Evolutionary conservation across 306 rosid genomes (phyloP).

Genomic region (Pueraria montana): DNA sequence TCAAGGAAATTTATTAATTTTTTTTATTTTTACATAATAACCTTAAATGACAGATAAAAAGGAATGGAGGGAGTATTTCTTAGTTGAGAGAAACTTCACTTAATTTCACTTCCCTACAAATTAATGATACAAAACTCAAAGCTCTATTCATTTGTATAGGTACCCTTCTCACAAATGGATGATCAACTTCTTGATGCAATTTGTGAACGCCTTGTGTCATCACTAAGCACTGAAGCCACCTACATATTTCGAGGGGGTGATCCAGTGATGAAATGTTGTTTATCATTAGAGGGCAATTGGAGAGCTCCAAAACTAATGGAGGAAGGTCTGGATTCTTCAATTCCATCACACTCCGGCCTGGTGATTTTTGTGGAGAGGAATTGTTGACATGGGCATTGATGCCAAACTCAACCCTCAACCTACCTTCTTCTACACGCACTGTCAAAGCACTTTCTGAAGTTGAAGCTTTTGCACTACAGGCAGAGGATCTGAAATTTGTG

Average conservation of each 20-base stretch:
- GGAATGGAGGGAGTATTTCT: no score
- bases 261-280: constrained; percentile 89
- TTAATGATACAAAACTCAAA: not conserved
- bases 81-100: no score
- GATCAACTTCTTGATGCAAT: constrained; percentile 94
- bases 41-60: no score
- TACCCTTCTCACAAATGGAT: constrained; percentile 97
- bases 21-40: no score
- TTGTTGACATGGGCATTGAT: constrained; percentile 90
- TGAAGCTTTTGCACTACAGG: constrained; percentile 84
- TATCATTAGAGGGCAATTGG: constrained; percentile 86
- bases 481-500: constrained; percentile 83
- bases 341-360: constrained; percentile 82
- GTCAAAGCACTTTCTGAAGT: constrained; percentile 81
- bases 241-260: constrained; percentile 79
- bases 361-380: constrained; percentile 93
- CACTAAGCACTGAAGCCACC: constrained; percentile 79
- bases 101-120: no score
- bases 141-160: constrained; percentile 55
- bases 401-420: constrained; percentile 76
- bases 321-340: constrained; percentile 87
- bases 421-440: constrained; percentile 86
- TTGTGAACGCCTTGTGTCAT: constrained; percentile 85
- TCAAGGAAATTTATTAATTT: no score
- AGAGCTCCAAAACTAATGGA: constrained; percentile 92